Conservation (phyloP, 140 eudicot species). For the Stevia rebaudiana region DNA sequence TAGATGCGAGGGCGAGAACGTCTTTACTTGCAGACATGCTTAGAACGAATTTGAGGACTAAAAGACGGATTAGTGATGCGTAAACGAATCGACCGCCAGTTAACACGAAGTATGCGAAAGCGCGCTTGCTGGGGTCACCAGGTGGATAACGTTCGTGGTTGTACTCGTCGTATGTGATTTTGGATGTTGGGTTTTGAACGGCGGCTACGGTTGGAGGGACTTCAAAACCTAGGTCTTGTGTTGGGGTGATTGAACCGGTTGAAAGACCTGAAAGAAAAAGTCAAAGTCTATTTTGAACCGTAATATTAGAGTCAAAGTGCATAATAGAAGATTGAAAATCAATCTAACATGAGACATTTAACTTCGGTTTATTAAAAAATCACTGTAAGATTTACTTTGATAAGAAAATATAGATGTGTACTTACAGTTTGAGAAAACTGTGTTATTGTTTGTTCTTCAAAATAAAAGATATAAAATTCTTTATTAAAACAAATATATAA, state of each 20-base stretch:
- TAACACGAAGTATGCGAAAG: constrained; percentile 74
- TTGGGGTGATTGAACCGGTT: constrained; percentile 49
- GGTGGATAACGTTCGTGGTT: constrained; percentile 84
- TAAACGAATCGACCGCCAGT: constrained; percentile 87
- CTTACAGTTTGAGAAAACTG: not conserved
- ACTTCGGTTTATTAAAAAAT: not conserved
- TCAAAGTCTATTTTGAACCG: not conserved
- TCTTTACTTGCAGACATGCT: constrained; percentile 94
- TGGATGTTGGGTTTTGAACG: constrained; percentile 60
- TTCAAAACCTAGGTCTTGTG: constrained; percentile 42
- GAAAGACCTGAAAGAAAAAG: constrained; percentile 43
- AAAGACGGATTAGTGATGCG: constrained; percentile 67
- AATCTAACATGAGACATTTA: not conserved
- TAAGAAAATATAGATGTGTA: not conserved
- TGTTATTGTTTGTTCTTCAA: not conserved
- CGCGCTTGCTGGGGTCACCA: constrained; percentile 87
- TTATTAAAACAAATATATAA: not conserved
- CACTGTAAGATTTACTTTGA: not conserved
- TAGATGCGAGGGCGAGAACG: constrained; percentile 82
- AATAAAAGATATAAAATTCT: not conserved
- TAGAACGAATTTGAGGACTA: constrained; percentile 65
- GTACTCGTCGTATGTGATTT: constrained; percentile 58
- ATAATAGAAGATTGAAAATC: not conserved
- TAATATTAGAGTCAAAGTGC: not conserved
- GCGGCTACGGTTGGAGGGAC: constrained; percentile 66